phyloP scores from a whole-genome alignment of 495 filamentous ascomycete species.

The Glarea lozoyensis region DNA sequence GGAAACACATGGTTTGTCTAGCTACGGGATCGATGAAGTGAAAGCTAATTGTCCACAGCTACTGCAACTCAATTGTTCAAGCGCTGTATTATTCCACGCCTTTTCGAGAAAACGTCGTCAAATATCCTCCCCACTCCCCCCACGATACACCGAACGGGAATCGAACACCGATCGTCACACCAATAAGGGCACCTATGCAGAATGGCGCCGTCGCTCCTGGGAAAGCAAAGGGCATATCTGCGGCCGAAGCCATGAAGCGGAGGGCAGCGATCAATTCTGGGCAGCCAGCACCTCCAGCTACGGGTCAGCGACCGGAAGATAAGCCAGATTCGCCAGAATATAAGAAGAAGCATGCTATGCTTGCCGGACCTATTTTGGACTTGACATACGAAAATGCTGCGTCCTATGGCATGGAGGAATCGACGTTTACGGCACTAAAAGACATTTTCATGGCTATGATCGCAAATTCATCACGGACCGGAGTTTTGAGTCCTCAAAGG shows the following conservation, averaged over 20 bases:
- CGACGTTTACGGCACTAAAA: conserved; percentile 86
- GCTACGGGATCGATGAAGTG: conserved; percentile 20
- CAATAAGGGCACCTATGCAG: conserved; percentile 22
- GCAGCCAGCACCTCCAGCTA: conserved; percentile 25
- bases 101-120: conserved; percentile 91
- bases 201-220: conserved; percentile 39
- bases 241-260: conserved; percentile 34
- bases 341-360: conserved; percentile 90
- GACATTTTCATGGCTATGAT: conserved; percentile 94
- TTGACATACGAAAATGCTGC: conserved; percentile 68
- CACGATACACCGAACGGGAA: conserved; percentile 35
- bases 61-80: conserved; percentile 96
- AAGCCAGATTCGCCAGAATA: conserved; percentile 86
- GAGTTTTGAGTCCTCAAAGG: conserved; percentile 85
- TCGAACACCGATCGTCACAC: conserved; percentile 34
- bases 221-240: conserved; percentile 28
- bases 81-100: conserved; percentile 92
- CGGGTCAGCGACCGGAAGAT: conserved; percentile 44
- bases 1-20: conserved; percentile 81
- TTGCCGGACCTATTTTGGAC: conserved; percentile 76
- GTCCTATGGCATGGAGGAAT: conserved; percentile 88
- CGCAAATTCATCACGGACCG: conserved; percentile 70
- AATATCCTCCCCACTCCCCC: conserved; percentile 61
- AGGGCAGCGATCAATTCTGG: conserved; percentile 34
- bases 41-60: conserved; percentile 43